phyloP scores from a whole-genome alignment of 768 basidiomycete genomes.

The Favolaschia claudopus region DNA sequence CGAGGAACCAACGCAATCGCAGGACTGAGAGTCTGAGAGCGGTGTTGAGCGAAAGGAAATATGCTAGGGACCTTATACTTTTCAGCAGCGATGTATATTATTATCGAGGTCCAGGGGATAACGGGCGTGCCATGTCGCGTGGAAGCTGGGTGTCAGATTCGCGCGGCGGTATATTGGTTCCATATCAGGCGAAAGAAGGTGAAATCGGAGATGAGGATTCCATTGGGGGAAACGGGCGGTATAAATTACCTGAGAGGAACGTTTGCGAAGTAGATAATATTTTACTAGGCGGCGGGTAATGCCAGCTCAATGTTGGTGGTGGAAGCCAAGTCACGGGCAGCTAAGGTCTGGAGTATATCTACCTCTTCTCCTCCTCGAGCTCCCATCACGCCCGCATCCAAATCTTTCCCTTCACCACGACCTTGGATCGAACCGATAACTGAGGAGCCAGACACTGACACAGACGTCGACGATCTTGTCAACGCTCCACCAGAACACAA shows the following conservation, averaged over 20 bases:
- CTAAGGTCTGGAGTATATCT: too few species aligned
- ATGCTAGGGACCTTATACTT: constrained; percentile 9
- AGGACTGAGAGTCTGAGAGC: constrained; percentile 36
- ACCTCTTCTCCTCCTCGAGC: too few species aligned
- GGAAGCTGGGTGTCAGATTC: constrained; percentile 2
- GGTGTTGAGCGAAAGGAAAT: constrained; percentile 9
- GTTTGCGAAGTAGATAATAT: too few species aligned
- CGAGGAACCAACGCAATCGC: constrained; percentile 42
- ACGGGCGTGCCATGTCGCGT: constrained; percentile 4
- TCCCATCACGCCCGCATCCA: constrained; percentile 19
- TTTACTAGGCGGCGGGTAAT: too few species aligned
- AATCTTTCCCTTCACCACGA: constrained; percentile 1
- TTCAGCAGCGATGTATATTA: background rate
- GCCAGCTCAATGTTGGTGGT: too few species aligned
- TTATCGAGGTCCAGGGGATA: constrained; percentile 8
- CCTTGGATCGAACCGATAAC: constrained; percentile 27
- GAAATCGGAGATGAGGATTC: constrained; percentile 2
- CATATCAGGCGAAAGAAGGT: background rate
- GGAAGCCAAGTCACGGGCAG: too few species aligned
- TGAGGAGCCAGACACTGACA: constrained; percentile 31
- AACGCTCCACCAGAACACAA: constrained; percentile 13
- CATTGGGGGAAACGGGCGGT: background rate
- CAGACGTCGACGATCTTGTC: constrained; percentile 5
- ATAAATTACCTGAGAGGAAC: constrained; percentile 9
- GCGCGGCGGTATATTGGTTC: constrained; percentile 1